Evolutionary conservation across 2,329 filamentous ascomycete species (phyloP), one percentile per base, ranked within the genome.

Genomic region (Zalaria sp.): DNA sequence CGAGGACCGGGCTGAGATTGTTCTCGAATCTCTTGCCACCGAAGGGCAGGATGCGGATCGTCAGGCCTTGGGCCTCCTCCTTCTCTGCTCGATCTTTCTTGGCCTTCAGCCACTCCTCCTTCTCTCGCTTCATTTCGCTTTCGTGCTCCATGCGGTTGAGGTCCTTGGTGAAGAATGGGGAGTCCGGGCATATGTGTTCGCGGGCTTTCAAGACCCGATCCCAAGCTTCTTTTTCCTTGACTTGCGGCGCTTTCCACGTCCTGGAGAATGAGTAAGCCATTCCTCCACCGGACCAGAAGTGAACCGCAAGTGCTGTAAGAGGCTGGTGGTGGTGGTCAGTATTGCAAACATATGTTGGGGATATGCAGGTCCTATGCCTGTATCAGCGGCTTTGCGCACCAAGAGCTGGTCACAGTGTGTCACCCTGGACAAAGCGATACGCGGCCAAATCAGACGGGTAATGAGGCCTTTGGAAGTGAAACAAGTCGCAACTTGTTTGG

Each of bases 111-210:
- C 25, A 41, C 27, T 45, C 41, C 37, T 39, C 28, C 40, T 45
- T 50, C 7, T 54, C 52, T 9, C 40, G 25, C 11, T 39, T 28
- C 46, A 47, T 51, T 3, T 51, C 47, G 11, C 37, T 28, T 9
- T 43, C 41, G 28, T 57, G 54, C 35, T 49, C 35, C n/a, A 41
- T 35, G 28, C 50, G 26, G 42, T 57, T 49, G 46, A 54, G 51
- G 41, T 54, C 41, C 5, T 27, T 27, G 31, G 39, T 28, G 45
- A 51, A 56, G 44, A 53, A 53, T 2, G 49, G 43, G 1, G 53
- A 56, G 7, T 54, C 44, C 1, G 42, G 47, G 40, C 53, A 56
- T 37, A 56, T 38, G 26, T 51, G 48, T 18, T 41, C 35, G 25
- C 54, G 49, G 4, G 41, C 40, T 9, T 48, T 45, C 26, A 51